Conservation (phyloP, 768 basidiomycete species). For the Tulasnella sp. region DNA sequence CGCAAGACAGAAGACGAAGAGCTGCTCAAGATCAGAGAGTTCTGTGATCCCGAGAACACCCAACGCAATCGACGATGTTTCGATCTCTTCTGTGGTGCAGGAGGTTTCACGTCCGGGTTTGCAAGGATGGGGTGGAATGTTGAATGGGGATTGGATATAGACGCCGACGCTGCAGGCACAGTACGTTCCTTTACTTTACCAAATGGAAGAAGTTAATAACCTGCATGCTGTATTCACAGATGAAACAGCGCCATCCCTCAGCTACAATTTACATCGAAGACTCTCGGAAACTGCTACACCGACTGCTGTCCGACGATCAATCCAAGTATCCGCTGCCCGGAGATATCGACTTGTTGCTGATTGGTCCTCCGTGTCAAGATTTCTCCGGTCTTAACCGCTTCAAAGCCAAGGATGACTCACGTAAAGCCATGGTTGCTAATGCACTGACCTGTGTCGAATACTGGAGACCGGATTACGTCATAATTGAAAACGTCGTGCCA, state of each 20-base stretch:
- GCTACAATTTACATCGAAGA: conserved; percentile 4
- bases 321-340: conserved; percentile 2
- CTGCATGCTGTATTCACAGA: not conserved
- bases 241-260: not conserved
- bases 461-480: conserved; percentile 5
- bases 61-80: not conserved
- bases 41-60: too few species aligned
- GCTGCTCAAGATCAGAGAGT: not conserved
- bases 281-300: not conserved
- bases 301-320: not conserved
- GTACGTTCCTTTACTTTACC: not conserved
- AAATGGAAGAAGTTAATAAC: not conserved
- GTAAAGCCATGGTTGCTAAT: conserved; percentile 5
- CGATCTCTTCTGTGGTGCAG: conserved; percentile 2
- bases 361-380: conserved; percentile 12
- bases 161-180: conserved; percentile 7
- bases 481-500: conserved; percentile 8
- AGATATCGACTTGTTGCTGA: conserved; percentile 2
- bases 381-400: conserved; percentile 8
- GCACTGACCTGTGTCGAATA: conserved; percentile 1
- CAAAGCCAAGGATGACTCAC: conserved; percentile 3
- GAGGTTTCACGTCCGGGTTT: conserved; percentile 2
- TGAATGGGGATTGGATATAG: not conserved
- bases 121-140: conserved; percentile 6
- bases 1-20: not conserved